Percentiles rank a stretch among this genome's conserved stretches.
Evolutionary conservation across 192 early-diverging fungal species (phyloP).

Genomic region (Globomyces pollinis-pini): DNA sequence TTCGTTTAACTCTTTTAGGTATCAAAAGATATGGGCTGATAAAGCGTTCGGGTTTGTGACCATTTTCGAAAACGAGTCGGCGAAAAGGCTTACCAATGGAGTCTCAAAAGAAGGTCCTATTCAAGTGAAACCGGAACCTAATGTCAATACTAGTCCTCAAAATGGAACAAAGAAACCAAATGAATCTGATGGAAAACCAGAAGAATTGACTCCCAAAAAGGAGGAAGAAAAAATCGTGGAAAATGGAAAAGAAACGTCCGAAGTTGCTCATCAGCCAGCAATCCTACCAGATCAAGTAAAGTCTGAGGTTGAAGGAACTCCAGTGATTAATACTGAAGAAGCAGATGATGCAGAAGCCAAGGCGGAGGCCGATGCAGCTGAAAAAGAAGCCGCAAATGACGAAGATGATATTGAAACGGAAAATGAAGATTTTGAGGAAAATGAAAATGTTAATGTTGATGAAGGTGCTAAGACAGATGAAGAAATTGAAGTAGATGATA

Average conservation of each 20-base stretch:
- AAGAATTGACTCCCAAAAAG: slow-evolving; percentile 7
- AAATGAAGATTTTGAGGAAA: neutral
- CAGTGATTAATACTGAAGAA: slow-evolving; percentile 2
- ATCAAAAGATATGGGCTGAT: slow-evolving; percentile 40
- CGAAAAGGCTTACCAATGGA: neutral
- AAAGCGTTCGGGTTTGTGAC: slow-evolving; percentile 32
- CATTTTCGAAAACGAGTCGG: slow-evolving; percentile 11
- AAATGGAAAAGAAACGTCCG: neutral
- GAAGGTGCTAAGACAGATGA: slow-evolving; percentile 8
- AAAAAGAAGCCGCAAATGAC: neutral
- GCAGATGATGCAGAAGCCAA: neutral
- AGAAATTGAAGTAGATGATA: slow-evolving; percentile 10
- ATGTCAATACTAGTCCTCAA: too few species aligned
- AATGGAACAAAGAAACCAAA: neutral
- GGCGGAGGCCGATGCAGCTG: neutral
- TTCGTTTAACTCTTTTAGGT: slow-evolving; percentile 4
- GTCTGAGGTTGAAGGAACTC: neutral
- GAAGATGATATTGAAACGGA: slow-evolving; percentile 7
- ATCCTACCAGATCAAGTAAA: too few species aligned
- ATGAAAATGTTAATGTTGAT: slow-evolving; percentile 18
- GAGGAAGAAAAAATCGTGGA: neutral
- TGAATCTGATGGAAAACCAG: neutral
- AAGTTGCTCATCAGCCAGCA: neutral
- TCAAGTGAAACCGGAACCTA: too few species aligned
- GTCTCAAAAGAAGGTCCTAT: slow-evolving; percentile 6